Conservation (phyloP, 2,329 filamentous ascomycete species). For the Colletotrichum liaoningense region DNA sequence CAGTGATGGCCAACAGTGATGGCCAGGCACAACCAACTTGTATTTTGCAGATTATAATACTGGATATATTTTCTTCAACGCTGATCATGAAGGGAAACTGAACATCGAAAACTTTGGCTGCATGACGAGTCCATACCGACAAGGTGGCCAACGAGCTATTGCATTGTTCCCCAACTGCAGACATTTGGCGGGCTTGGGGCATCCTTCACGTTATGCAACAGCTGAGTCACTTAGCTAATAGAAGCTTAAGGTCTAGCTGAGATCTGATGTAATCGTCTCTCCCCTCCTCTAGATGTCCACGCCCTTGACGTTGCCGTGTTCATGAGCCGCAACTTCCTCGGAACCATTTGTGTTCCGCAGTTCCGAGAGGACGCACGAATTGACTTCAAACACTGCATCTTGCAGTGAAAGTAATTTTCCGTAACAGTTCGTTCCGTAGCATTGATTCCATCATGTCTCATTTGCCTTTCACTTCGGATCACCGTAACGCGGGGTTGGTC, state of each 20-base stretch:
- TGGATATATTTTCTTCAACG: too few species aligned
- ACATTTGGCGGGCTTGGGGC: too few species aligned
- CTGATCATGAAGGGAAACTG: too few species aligned
- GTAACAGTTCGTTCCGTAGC: background rate
- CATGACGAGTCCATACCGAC: too few species aligned
- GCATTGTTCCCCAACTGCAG: too few species aligned
- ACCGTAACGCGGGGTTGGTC: background rate
- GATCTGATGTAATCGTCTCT: background rate
- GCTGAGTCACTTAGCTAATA: too few species aligned
- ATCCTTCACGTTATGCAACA: too few species aligned
- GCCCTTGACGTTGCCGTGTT: background rate
- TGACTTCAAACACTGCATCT: background rate
- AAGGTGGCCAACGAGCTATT: too few species aligned
- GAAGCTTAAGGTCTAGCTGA: background rate
- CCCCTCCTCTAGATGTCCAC: background rate
- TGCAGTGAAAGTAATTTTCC: background rate
- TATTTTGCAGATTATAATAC: too few species aligned
- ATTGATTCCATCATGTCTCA: background rate
- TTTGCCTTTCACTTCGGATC: background rate
- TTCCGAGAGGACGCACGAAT: background rate
- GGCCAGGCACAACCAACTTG: too few species aligned
- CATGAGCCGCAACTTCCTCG: background rate
- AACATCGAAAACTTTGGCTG: too few species aligned
- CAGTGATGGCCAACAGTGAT: too few species aligned
- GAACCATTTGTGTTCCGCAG: constrained; percentile 5